phyloP scores from a whole-genome alignment of 1,139 yeast species.

The Pichia sp. region DNA sequence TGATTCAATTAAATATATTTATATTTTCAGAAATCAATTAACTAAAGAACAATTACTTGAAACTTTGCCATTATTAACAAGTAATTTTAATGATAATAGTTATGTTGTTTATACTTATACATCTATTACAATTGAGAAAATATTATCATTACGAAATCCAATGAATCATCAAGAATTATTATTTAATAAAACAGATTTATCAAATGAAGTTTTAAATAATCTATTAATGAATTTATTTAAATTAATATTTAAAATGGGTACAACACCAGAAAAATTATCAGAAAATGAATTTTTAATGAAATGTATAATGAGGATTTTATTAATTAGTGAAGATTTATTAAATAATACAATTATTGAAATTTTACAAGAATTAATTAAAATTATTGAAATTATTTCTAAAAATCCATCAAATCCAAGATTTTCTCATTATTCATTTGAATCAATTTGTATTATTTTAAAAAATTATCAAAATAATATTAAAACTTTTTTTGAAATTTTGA shows the following conservation, averaged over 20 bases:
- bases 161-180: conserved; percentile 42
- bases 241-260: conserved; percentile 52
- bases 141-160: conserved; percentile 63
- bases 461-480: conserved; percentile 38
- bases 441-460: conserved; percentile 70
- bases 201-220: conserved; percentile 43
- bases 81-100: conserved; percentile 56
- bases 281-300: conserved; percentile 93
- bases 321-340: conserved; percentile 64
- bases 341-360: conserved; percentile 40
- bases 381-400: conserved; percentile 64
- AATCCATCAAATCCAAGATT: conserved; percentile 96
- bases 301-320: conserved; percentile 76
- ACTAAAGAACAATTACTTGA: conserved; percentile 76
- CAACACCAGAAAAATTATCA: conserved; percentile 82
- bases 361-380: conserved; percentile 59
- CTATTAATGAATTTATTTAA: conserved; percentile 61
- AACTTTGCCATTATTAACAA: conserved; percentile 73
- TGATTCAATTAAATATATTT: conserved; percentile 88
- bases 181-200: conserved; percentile 67
- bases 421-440: conserved; percentile 84
- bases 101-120: conserved; percentile 90
- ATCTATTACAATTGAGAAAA: conserved; percentile 85
- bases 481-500: conserved; percentile 45
- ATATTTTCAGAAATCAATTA: conserved; percentile 85